Evolutionary conservation across 352 stramenopile species (phyloP), one percentile per base, ranked within the genome.

Genomic region (Thalassiosira ordinaria): DNA sequence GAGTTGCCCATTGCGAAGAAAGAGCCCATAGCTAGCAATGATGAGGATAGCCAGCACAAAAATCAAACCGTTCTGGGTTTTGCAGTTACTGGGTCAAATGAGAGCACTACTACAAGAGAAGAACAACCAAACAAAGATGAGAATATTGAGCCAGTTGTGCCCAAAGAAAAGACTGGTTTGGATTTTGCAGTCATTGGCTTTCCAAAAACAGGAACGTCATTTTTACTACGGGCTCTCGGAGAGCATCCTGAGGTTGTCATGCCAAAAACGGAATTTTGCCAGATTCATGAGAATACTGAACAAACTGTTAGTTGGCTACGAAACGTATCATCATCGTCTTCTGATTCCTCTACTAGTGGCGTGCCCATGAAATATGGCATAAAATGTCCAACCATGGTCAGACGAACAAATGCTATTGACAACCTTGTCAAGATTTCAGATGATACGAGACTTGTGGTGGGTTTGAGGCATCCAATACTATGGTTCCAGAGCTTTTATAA

Each of bases 401-500:
- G 63, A 26, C 59, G 49, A 46, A 64, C 31, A 1, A 7, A 41
- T 31, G 44, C 9, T 14, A 59, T 85, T 41, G 47, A 82, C 33
- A 33, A 72, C 4, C 41, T 86, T n/a, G 18, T 24, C 0, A 31
- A 65, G 18, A 35, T 78, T 27, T 73, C 55, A 14, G 44, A 70
- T n/a, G 16, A 67, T 26, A 37, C 60, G 6, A 75, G 59, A 18
- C 18, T 86, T 18, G 53, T 86, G 16, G 47, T 86, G 6, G 78
- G 78, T n/a, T 7, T 86, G 18, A 53, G 78, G 55, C 78, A 86
- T 73, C 78, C 78, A 5, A 49, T 86, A 6, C n/a, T 41, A 7
- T 70, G 74, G 22, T 77, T 86, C 39, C 55, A 86, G 33, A 66
- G 29, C 16, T 79, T 78, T 20, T 86, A 83, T 66, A 86, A 86